Base-by-base conservation (phyloP, 1,284 basidiomycete species). In the Hemileccinum hortonii region DNA sequence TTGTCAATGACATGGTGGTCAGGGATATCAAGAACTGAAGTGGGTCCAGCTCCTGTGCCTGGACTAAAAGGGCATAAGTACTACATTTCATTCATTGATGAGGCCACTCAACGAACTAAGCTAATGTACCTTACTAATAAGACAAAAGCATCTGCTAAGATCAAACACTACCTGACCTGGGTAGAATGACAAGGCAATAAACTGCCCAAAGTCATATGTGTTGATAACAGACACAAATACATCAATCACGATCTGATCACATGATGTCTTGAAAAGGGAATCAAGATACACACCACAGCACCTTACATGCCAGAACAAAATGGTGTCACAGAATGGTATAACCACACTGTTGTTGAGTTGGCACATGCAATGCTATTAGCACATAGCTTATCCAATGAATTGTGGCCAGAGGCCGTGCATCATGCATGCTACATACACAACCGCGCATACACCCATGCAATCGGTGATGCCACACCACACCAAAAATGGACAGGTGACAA, bases 211-310 rank as follows among this genome's bases (percentile, higher is more conserved):
- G 16, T 6, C 0, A 18, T 55, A 0, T 2, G 26, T 0, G 30
- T 41, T 0, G 47, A 59, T 32, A 58, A 58, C 18, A 44, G 58
- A 0, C 24, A 19, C 0, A 49, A 58, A 44, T 59, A 59, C n/a
- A 35, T 58, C 0, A 55, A 55, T 18, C 8, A 22, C 0, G 22
- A 47, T 8, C 32, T 58, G 0, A 11, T 4, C 1, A 12, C 14
- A 1, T 55, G 54, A 44, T 53, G 35, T 9, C 14, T 18, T 1
- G 16, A 46, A 2, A 19, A 39, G 1, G 44, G 51, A 3, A 38
- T 56, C 6, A 37, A 53, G 6, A 8, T 56, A 0, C 51, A 56
- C 1, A 50, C 39, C 0, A 58, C 50, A 1, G 39, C 49, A 1
- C 56, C 56, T 2, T 36, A 53, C 19, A 47, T 48, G 0, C 52